phyloP scores from a whole-genome alignment of 2,329 filamentous ascomycete genomes.

The Aspergillus arachidicola region DNA sequence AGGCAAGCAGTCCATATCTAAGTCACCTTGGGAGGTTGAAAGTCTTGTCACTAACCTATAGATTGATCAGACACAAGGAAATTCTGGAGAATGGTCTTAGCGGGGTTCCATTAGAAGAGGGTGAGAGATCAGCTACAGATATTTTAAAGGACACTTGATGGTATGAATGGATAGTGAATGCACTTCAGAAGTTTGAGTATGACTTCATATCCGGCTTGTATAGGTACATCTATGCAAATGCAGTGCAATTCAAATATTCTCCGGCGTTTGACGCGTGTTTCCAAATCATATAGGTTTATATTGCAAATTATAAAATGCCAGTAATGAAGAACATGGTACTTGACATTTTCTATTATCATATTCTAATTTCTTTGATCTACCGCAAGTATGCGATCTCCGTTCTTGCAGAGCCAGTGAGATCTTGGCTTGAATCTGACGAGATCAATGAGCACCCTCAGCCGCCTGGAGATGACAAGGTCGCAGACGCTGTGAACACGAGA shows the following conservation, averaged over 20 bases:
- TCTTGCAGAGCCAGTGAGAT: not conserved
- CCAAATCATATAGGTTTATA: no score
- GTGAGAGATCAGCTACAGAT: not conserved
- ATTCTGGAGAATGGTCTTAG: conserved; percentile 2
- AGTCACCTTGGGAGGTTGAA: not conserved
- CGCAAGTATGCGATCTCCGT: no score
- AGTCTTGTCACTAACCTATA: not conserved
- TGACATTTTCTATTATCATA: not conserved
- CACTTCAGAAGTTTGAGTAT: not conserved
- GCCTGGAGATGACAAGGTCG: not conserved
- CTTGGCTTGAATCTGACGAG: not conserved
- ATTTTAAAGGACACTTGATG: not conserved
- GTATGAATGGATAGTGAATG: not conserved
- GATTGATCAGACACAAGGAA: not conserved
- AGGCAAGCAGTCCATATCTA: not conserved
- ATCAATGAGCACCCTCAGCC: not conserved
- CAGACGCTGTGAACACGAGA: not conserved
- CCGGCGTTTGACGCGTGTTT: no score
- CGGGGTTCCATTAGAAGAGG: not conserved
- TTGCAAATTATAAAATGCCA: no score
- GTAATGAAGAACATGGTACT: no score
- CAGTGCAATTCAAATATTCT: not conserved
- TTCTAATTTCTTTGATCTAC: no score
- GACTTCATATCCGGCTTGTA: not conserved
- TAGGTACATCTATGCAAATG: not conserved